Evolutionary conservation across 345 rosid species (phyloP).

Genomic region (Bretschneidera sinensis): DNA sequence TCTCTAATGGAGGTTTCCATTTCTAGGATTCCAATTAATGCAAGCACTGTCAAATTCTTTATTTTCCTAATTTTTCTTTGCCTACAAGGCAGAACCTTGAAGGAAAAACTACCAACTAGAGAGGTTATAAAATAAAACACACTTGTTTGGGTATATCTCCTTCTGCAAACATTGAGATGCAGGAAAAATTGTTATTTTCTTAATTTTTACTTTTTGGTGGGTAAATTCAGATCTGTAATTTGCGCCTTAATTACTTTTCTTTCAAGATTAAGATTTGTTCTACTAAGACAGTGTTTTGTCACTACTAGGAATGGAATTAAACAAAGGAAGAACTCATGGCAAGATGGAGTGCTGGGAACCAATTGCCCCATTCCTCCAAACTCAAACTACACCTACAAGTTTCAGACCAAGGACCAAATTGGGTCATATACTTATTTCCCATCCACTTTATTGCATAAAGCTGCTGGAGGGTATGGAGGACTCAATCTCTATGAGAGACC

Average conservation of each 20-base stretch:
- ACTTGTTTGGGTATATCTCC: too few species aligned
- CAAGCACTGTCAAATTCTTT: too few species aligned
- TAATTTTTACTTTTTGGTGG: too few species aligned
- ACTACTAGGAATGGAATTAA: slow-evolving; percentile 73
- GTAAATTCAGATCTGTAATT: too few species aligned
- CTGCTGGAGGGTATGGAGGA: slow-evolving; percentile 83
- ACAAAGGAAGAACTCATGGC: slow-evolving; percentile 88
- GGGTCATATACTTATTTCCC: slow-evolving; percentile 82
- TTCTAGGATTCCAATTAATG: too few species aligned
- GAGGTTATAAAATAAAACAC: too few species aligned
- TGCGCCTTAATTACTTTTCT: too few species aligned
- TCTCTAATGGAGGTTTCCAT: too few species aligned
- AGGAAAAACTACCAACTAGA: too few species aligned
- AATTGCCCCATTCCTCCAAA: slow-evolving; percentile 85
- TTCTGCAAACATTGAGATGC: neutral
- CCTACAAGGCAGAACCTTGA: too few species aligned
- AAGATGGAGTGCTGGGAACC: slow-evolving; percentile 82
- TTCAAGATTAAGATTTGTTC: too few species aligned
- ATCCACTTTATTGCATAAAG: slow-evolving; percentile 72
- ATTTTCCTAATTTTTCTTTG: too few species aligned
- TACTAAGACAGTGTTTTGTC: neutral
- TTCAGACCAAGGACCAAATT: slow-evolving; percentile 91
- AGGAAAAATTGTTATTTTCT: neutral
- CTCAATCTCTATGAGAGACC: slow-evolving; percentile 59
- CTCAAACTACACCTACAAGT: slow-evolving; percentile 72